Percentiles rank a stretch among this genome's conserved stretches.
phyloP scores from a whole-genome alignment of 2,329 filamentous ascomycete genomes.

The Fusarium hainanense region DNA sequence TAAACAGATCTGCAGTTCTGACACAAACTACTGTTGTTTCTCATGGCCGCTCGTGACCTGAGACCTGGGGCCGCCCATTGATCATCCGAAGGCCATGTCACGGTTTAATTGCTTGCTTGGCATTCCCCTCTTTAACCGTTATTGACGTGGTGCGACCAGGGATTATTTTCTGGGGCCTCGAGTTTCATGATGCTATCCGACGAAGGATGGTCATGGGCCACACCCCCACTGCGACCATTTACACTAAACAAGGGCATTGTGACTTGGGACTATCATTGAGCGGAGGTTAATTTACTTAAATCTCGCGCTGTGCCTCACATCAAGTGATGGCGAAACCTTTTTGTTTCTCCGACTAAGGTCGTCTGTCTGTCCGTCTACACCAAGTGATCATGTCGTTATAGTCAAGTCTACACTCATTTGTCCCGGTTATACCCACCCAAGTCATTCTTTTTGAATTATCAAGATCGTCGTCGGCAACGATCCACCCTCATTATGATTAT shows the following conservation, averaged over 20 bases:
- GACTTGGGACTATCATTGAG: conserved; percentile 11
- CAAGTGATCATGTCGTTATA: conserved; percentile 40
- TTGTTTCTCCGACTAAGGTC: background rate
- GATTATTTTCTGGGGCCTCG: conserved; percentile 23
- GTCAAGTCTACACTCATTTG: conserved; percentile 16
- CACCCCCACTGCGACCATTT: conserved; percentile 37
- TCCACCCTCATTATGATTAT: conserved; percentile 43
- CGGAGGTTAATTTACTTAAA: conserved; percentile 39
- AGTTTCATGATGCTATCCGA: conserved; percentile 42
- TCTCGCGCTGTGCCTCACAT: conserved; percentile 36
- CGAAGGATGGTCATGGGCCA: conserved; percentile 29
- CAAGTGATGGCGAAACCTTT: background rate
- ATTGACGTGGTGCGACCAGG: conserved; percentile 32
- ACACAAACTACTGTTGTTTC: conserved; percentile 13
- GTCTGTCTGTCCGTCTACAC: conserved; percentile 3
- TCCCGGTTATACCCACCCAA: conserved; percentile 39
- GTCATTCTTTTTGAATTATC: conserved; percentile 38
- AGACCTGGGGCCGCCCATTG: conserved; percentile 24
- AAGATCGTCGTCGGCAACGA: conserved; percentile 14
- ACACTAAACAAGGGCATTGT: conserved; percentile 39
- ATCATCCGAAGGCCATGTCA: conserved; percentile 28
- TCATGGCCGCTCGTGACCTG: conserved; percentile 10
- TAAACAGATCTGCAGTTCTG: conserved; percentile 20
- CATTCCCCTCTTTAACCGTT: conserved; percentile 35
- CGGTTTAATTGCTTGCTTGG: conserved; percentile 39